Evolutionary conservation across 352 stramenopile species (phyloP), one percentile per base, ranked within the genome.

Genomic region (Sclerospora graminicola): DNA sequence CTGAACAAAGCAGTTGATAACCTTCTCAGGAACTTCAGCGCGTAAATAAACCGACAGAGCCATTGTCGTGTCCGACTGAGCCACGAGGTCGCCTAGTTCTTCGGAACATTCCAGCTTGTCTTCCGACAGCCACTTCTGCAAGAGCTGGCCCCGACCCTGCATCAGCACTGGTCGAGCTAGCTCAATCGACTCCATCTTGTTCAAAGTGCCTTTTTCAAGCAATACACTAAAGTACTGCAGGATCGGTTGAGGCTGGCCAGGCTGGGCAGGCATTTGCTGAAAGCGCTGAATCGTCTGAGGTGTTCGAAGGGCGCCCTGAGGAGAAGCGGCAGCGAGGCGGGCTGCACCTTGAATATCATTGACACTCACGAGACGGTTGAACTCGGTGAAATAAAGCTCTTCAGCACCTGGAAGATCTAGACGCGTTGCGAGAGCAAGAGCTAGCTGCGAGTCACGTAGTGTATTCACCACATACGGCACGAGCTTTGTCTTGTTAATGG

Each of bases 121-220:
- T 61, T 99, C 97, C 15, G 96, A 97, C 16, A 99, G 78, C 96
- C 96, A 99, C 69, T 99, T 99, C 70, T 99, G 96, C 51, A 99
- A 77, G 21, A 99, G 78, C 53, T 98, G 91, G 6, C 90, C 90
- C 43, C 96, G 89, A 45, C 95, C 91, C 73, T 99, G 96, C 69
- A 96, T 87, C 46, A 99, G 69, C 21, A 99, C 95, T 1, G 95
- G 95, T 20, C 95, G 96, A 33, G 95, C 94, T 11, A 99, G 79
- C 70, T 99, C 96, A 32, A 99, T 89, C 51, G 91, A 98, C 64
- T 99, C 97, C 68, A 98, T 94, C 66, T 97, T 95, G 78, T 99
- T 99, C 27, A 99, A 67, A 37, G 94, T 97, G 31, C 95, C 95
- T 67, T 90, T 96, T 74, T 99, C 96, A 43, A 99, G 77, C 33